Base-by-base conservation (phyloP, 768 basidiomycete genomes). In the Mycena venus region DNA sequence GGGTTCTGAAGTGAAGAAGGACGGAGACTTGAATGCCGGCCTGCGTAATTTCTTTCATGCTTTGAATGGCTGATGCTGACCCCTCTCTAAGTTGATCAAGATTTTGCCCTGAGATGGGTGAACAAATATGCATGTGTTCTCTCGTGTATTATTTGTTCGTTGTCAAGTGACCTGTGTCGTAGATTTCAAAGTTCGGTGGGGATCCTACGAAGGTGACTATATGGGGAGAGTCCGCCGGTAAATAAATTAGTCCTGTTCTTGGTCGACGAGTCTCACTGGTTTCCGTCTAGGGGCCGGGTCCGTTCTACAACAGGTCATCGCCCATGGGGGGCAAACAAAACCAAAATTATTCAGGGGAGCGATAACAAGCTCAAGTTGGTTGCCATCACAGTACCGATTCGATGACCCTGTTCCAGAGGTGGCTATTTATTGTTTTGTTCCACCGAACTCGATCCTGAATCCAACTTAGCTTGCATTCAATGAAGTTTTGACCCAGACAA, bases 1-100 rank as follows among this genome's bases (percentile, higher is more conserved):
- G 9, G 83, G 83, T 25, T 27, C 66, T 27, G 75, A 67, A 15
- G 80, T 84, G 4, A 80, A 83, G 67, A 53, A 75, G 75, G n/a
- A n/a, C n/a, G n/a, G n/a, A n/a, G n/a, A n/a, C n/a, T n/a, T 83
- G 59, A 84, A 84, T 17, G 83, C 82, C 14, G 83, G 83, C 42
- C 61, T 84, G 19, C 77, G 77, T 71, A 70, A 55, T 36, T 21
- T 19, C 15, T 65, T 21, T 38, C 32, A 25, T 53, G 25, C 5
- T 10, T 25, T 21, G 49, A 70, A 40, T 70, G 51, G 61, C 51
- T 51, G 59, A 36, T 59, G n/a, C 34, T 53, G 17, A 56, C 44
- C 11, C 12, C 17, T 53, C 44, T 6, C 32, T 34, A 10, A 83
- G 81, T 84, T 17, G 83, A 84, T 65, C 83, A 84, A 47, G 72